These are phyloP conservation scores for Suhomyces guaymorum DNA, from an alignment of 1,139 yeast genomes.

Conservation along the genomic window DNA sequence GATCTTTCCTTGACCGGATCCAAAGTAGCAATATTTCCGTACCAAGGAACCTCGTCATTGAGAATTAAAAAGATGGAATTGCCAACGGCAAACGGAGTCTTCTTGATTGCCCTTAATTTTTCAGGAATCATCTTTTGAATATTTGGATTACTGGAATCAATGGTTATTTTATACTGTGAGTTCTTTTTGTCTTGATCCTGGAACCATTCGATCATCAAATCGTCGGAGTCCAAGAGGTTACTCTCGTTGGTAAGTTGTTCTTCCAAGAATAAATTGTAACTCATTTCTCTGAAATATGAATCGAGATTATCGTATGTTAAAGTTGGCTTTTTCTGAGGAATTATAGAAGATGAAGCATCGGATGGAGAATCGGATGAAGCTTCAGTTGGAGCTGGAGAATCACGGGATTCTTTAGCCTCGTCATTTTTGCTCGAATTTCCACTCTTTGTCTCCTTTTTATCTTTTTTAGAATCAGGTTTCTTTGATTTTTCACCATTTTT, in stretches of 20 bases:
- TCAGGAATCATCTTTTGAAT: constrained; percentile 45
- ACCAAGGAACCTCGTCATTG: constrained; percentile 41
- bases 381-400: not conserved
- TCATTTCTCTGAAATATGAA: constrained; percentile 59
- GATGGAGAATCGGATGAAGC: too few relatives aligned
- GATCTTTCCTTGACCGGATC: constrained; percentile 25
- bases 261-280: constrained; percentile 62
- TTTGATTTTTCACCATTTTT: not conserved
- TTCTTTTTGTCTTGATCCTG: constrained; percentile 46
- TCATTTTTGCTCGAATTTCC: too few relatives aligned
- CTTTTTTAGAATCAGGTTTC: not conserved
- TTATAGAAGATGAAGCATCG: too few relatives aligned
- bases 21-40: constrained; percentile 51
- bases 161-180: constrained; percentile 38
- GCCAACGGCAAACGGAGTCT: constrained; percentile 48
- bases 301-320: constrained; percentile 50
- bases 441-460: too few relatives aligned
- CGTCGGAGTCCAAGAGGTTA: constrained; percentile 34
- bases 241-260: constrained; percentile 52
- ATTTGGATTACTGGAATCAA: constrained; percentile 39
- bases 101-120: constrained; percentile 42
- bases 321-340: constrained; percentile 29
- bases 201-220: constrained; percentile 54
- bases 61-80: constrained; percentile 49
- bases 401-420: not conserved